Percentiles rank a stretch among this genome's conserved stretches.
phyloP scores from a whole-genome alignment of 1,284 basidiomycete genomes.

The Rhodotorula glutinis region DNA sequence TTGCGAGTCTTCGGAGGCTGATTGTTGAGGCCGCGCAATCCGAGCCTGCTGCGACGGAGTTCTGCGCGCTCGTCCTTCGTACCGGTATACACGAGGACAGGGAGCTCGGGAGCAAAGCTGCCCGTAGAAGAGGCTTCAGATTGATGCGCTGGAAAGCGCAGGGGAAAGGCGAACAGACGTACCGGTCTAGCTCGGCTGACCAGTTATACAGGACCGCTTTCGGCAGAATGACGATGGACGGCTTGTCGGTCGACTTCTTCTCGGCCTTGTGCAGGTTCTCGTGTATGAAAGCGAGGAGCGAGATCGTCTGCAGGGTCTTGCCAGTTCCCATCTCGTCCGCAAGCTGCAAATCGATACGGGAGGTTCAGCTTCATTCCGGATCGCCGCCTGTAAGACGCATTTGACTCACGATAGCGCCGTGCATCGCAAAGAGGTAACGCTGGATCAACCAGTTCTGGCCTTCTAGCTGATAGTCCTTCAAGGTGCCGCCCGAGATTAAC shows the following conservation, averaged over 20 bases:
- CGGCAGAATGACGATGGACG: conserved; percentile 73
- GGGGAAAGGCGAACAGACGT: neutral
- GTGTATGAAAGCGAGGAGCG: conserved; percentile 75
- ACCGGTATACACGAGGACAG: conserved; percentile 47
- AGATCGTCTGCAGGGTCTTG: conserved; percentile 95
- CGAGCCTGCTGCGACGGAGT: conserved; percentile 12
- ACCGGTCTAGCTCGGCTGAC: conserved; percentile 30
- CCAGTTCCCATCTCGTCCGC: conserved; percentile 35
- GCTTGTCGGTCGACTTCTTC: conserved; percentile 61
- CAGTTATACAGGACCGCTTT: conserved; percentile 35
- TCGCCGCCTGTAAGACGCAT: neutral
- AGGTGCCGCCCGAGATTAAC: conserved; percentile 59
- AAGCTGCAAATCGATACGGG: neutral
- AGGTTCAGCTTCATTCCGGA: neutral
- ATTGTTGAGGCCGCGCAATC: conserved; percentile 5
- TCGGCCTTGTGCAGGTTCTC: conserved; percentile 12
- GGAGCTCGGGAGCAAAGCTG: conserved; percentile 47
- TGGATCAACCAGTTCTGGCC: conserved; percentile 92
- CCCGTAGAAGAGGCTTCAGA: neutral
- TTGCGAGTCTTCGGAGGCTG: neutral
- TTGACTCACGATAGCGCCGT: conserved; percentile 16
- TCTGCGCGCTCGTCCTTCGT: conserved; percentile 38
- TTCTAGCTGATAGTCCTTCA: conserved; percentile 89
- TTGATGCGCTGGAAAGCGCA: neutral
- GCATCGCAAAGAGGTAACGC: conserved; percentile 68